phyloP scores from a whole-genome alignment of 495 filamentous ascomycete genomes.

The Talaromyces adpressus region DNA sequence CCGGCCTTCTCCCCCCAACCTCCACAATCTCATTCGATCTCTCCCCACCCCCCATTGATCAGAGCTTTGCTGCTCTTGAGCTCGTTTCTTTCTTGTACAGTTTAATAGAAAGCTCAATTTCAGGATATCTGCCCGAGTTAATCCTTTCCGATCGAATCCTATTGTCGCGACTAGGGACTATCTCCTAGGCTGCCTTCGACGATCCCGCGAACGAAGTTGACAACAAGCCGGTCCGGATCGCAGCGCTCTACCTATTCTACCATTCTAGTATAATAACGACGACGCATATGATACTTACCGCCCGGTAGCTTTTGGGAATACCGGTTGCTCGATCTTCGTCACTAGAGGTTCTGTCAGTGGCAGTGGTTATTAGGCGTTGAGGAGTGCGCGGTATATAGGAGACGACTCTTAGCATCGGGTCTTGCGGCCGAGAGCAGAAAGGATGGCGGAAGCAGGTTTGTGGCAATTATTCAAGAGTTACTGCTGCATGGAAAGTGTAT shows the following conservation, averaged over 20 bases:
- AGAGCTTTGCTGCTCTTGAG: constrained; percentile 7
- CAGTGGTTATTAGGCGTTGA: neutral
- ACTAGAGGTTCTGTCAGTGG: neutral
- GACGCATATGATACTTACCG: neutral
- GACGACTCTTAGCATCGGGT: neutral
- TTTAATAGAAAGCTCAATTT: neutral
- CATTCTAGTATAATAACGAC: neutral
- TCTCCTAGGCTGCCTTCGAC: neutral
- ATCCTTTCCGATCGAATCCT: neutral
- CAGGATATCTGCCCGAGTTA: neutral
- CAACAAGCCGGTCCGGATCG: neutral
- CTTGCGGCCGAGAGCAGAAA: neutral
- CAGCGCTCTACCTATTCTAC: neutral
- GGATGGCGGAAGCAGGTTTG: neutral
- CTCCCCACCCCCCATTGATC: constrained; percentile 2
- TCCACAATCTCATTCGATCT: constrained; percentile 1
- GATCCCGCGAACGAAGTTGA: neutral
- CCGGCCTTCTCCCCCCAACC: neutral
- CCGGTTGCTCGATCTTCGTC: neutral
- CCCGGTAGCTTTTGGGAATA: neutral
- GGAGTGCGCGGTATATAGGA: constrained; percentile 1
- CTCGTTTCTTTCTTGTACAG: neutral
- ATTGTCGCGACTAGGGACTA: neutral
- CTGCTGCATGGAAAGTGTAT: neutral
- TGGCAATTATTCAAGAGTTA: neutral